Evolutionary conservation across 1,139 yeast genomes (phyloP).

Genomic region (Blastobotrys malaysiensis): DNA sequence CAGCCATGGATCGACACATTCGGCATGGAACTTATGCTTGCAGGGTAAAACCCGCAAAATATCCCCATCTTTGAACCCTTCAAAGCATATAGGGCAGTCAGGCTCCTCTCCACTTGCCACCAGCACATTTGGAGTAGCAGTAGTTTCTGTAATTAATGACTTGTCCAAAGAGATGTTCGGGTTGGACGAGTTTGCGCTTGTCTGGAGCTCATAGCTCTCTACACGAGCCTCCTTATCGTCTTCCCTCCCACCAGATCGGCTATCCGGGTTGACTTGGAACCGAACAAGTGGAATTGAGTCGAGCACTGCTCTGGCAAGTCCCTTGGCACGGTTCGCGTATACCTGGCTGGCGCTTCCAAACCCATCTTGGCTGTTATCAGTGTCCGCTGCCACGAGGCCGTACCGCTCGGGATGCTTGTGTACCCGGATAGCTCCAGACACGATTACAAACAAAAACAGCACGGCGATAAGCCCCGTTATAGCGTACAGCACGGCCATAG

Average conservation of each 20-base stretch:
- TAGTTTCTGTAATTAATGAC: too few species aligned
- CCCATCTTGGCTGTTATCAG: conserved; percentile 14
- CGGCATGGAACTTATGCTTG: conserved; percentile 76
- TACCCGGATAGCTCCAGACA: conserved; percentile 33
- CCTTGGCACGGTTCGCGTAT: conserved; percentile 28
- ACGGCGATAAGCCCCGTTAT: conserved; percentile 31
- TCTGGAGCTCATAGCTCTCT: background rate
- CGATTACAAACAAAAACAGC: conserved; percentile 29
- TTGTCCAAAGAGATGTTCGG: too few species aligned
- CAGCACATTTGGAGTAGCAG: background rate
- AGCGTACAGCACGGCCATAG: conserved; percentile 31
- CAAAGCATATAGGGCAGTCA: conserved; percentile 75
- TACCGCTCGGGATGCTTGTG: conserved; percentile 36
- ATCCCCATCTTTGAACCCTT: conserved; percentile 46
- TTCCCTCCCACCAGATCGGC: background rate
- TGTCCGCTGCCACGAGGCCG: conserved; percentile 22
- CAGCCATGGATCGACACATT: conserved; percentile 80
- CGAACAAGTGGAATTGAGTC: conserved; percentile 35
- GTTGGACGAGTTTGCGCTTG: background rate
- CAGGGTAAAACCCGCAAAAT: conserved; percentile 68
- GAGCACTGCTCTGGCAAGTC: conserved; percentile 35
- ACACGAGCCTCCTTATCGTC: background rate
- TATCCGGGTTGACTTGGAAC: conserved; percentile 12
- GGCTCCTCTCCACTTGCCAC: conserved; percentile 46
- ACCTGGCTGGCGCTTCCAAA: conserved; percentile 17